Conservation (phyloP, 2,329 filamentous ascomycete genomes). For the Pestalotiopsis sp. region DNA sequence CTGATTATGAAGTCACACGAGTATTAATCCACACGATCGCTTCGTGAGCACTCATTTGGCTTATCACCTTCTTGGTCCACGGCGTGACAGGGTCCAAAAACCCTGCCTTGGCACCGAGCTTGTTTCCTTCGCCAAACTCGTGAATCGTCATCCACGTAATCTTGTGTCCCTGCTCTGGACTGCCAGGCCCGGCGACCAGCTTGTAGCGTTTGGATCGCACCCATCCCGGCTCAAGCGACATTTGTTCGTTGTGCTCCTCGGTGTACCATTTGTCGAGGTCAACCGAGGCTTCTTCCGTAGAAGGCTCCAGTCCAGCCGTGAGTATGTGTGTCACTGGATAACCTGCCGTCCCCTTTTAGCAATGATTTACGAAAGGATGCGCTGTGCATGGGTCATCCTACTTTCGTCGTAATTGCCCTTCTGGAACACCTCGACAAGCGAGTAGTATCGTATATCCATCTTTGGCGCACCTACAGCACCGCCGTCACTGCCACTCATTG, state of each 20-base stretch:
- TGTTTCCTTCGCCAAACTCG: conserved; percentile 11
- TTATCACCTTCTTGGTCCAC: conserved; percentile 11
- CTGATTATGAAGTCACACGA: no score
- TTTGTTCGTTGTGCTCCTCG: conserved; percentile 14
- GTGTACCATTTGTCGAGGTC: conserved; percentile 12
- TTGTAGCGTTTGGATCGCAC: conserved; percentile 9
- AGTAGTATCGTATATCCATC: background rate
- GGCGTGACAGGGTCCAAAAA: conserved; percentile 2
- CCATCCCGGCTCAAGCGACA: conserved; percentile 10
- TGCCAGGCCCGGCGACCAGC: background rate
- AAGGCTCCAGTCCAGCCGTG: conserved; percentile 9
- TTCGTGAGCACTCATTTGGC: conserved; percentile 1
- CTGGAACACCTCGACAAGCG: background rate
- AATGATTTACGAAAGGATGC: no score
- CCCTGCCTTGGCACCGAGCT: conserved; percentile 1
- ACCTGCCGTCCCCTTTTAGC: background rate
- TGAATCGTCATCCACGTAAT: conserved; percentile 11
- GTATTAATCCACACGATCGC: conserved; percentile 6
- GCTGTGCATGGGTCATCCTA: background rate
- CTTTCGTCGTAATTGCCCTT: background rate
- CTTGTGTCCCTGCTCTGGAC: background rate
- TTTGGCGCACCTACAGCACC: background rate
- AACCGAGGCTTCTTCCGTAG: background rate
- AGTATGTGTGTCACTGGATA: conserved; percentile 5
- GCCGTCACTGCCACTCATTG: background rate